These are phyloP conservation scores for Coemansia sp. DNA, from an alignment of 192 early-diverging fungal genomes.

Conservation along the genomic window DNA sequence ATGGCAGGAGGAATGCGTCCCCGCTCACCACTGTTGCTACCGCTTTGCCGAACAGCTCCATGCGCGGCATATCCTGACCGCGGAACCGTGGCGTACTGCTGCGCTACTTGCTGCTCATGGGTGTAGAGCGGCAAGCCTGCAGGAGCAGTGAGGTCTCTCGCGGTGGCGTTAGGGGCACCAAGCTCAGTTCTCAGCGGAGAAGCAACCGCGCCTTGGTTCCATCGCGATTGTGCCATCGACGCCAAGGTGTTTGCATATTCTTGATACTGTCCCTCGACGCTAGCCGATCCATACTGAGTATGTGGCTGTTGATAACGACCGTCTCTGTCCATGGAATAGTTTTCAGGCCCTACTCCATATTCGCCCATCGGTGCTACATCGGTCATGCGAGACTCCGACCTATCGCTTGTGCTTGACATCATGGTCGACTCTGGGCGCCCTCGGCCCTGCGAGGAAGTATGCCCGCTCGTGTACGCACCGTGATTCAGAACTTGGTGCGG, in stretches of 20 bases:
- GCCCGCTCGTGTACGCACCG: not conserved
- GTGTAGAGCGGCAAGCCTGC: conserved; percentile 3
- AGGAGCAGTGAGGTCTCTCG: not conserved
- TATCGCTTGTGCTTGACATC: not conserved
- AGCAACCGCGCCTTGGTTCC: conserved; percentile 33
- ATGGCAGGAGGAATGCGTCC: conserved; percentile 13
- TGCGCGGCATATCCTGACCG: conserved; percentile 21
- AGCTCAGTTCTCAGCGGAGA: conserved; percentile 46
- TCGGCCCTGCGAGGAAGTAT: not conserved
- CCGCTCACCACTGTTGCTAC: conserved; percentile 6
- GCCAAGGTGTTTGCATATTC: conserved; percentile 22
- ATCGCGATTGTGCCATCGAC: conserved; percentile 39
- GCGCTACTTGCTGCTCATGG: conserved; percentile 15
- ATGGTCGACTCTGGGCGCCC: not conserved
- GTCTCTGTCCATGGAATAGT: not conserved
- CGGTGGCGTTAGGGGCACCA: not conserved
- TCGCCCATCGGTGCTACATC: not conserved
- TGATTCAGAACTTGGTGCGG: not conserved
- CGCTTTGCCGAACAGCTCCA: not conserved
- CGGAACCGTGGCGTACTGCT: conserved; percentile 37
- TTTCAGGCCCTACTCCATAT: not conserved
- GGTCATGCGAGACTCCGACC: not conserved
- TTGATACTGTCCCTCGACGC: conserved; percentile 10
- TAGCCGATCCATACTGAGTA: conserved; percentile 1
- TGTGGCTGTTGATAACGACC: not conserved